Evolutionary conservation across 495 filamentous ascomycete species (phyloP).

Genomic region (Penicillium bovifimosum): DNA sequence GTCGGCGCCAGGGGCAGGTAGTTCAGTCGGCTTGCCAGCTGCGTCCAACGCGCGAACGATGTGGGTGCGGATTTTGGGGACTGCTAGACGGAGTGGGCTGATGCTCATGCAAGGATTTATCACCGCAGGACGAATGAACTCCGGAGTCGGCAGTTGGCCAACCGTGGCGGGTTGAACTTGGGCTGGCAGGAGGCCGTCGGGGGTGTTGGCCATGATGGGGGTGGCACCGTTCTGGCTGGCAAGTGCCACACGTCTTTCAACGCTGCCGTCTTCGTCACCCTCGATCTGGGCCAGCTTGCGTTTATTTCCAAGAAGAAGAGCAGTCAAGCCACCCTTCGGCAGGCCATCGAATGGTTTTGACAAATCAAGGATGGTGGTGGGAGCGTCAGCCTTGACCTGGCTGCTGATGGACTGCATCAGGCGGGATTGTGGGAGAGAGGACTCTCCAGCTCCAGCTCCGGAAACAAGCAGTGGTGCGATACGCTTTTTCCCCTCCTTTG

Average conservation of each 20-base stretch:
- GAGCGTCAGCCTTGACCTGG: conserved; percentile 60
- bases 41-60: conserved; percentile 56
- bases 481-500: conserved; percentile 95
- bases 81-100: conserved; percentile 81
- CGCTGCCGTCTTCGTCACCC: conserved; percentile 61
- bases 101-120: conserved; percentile 71
- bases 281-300: conserved; percentile 66
- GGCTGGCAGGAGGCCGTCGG: conserved; percentile 70
- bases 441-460: conserved; percentile 70
- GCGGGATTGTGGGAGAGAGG: conserved; percentile 80
- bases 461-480: conserved; percentile 90
- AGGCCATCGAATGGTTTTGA: conserved; percentile 93
- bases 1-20: conserved; percentile 46
- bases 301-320: conserved; percentile 88
- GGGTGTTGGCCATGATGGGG: conserved; percentile 67
- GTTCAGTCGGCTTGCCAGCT: conserved; percentile 42
- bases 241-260: conserved; percentile 55
- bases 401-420: conserved; percentile 64
- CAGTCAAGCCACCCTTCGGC: conserved; percentile 79
- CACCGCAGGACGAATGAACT: conserved; percentile 83
- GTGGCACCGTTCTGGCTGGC: conserved; percentile 59
- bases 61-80: conserved; percentile 78
- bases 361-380: conserved; percentile 81
- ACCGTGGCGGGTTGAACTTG: conserved; percentile 46
- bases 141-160: conserved; percentile 68